These are phyloP conservation scores for Rosa persica DNA, from an alignment of 306 rosid species.

Conservation along the genomic window DNA sequence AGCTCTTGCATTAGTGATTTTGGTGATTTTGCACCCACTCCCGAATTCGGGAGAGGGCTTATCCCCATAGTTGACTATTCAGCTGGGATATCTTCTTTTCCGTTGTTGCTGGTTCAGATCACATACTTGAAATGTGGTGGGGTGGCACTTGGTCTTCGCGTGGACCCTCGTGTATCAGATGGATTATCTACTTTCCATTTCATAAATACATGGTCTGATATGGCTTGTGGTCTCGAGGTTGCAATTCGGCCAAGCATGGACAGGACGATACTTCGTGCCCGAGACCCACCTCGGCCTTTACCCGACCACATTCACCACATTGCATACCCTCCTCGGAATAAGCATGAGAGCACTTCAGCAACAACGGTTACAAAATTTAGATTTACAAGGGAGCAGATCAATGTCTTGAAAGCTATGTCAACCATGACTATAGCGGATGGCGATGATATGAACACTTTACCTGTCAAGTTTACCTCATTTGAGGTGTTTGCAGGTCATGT, in stretches of 20 bases:
- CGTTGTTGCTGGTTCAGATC: slow-evolving; percentile 72
- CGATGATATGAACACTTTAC: neutral
- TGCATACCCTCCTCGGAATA: neutral
- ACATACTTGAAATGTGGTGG: too few relatives aligned
- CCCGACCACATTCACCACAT: too few relatives aligned
- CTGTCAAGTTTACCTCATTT: slow-evolving; percentile 52
- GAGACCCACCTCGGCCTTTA: too few relatives aligned
- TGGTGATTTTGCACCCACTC: slow-evolving; percentile 77
- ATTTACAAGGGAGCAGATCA: slow-evolving; percentile 54
- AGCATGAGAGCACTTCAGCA: neutral
- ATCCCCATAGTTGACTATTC: slow-evolving; percentile 76
- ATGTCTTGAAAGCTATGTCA: slow-evolving; percentile 54
- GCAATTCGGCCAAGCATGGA: too few relatives aligned
- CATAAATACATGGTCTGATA: too few relatives aligned
- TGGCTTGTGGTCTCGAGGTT: too few relatives aligned
- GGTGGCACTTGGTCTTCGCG: too few relatives aligned
- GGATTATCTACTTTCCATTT: too few relatives aligned
- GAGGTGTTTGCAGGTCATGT: slow-evolving; percentile 29
- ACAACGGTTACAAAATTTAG: slow-evolving; percentile 52
- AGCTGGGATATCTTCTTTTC: slow-evolving; percentile 54
- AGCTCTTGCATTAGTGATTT: slow-evolving; percentile 51
- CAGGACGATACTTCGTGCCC: too few relatives aligned
- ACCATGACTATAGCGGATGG: neutral
- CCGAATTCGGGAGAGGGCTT: slow-evolving; percentile 59
- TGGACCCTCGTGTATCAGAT: too few relatives aligned